Evolutionary conservation across 768 basidiomycete species (phyloP), one percentile per base, ranked within the genome.

Genomic region (Boletus patriciae): DNA sequence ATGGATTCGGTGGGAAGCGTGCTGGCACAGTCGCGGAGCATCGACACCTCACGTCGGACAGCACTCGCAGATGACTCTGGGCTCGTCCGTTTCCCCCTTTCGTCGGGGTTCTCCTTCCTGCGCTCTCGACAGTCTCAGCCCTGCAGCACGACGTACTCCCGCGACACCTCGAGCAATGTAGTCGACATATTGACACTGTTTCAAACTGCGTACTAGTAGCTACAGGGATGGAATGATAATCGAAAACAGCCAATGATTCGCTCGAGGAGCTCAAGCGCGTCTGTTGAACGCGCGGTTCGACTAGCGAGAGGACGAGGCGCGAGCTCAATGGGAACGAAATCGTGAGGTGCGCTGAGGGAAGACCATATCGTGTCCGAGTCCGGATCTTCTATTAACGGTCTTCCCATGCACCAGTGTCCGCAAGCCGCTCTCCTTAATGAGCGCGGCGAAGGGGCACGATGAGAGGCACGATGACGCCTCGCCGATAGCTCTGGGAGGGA

Each of bases 91-190:
- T 36, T 62, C 70, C 7, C 81, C 88, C 0, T 89, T 89, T 21
- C 86, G 90, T 55, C 83, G 89, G 42, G 83, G 86, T 21, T 92
- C 91, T 16, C 90, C 91, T 33, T 84, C 84, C 13, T 81, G 81
- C 50, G 68, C 83, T 18, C 72, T 87, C 21, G 89, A 92, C 52
- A 77, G 75, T 50, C 70, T 89, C 52, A 80, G 80, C 36, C 74
- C 77, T 36, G 78, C 85, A 33, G 83, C 88, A 31, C 87, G 90
- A 54, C 40, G 91, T 93, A n/a, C n/a, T 21, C 91, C 91, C 46
- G 90, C 88, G 2, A 92, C 91, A 4, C 91, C 91, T 21, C 71
- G n/a, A n/a, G n/a, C n/a, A n/a, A n/a, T n/a, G n/a, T n/a, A n/a
- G n/a, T n/a, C n/a, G n/a, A n/a, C n/a, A 29, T 29, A 29, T 29